Evolutionary conservation across 768 basidiomycete species (phyloP).

Genomic region (Leucocoprinus leucothites): DNA sequence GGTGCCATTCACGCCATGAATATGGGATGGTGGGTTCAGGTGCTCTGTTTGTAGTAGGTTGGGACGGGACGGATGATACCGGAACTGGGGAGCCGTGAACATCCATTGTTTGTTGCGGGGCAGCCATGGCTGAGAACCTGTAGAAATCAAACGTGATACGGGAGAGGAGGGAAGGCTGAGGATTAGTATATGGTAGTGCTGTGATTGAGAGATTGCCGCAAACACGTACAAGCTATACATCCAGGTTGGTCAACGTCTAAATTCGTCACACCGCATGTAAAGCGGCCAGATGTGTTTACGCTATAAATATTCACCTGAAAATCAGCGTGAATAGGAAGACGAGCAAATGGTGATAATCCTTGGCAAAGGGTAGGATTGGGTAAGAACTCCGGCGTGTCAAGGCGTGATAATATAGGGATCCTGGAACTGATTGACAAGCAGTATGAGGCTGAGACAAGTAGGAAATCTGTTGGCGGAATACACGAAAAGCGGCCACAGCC

Average conservation of each 20-base stretch:
- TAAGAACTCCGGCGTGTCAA: slow-evolving; percentile 13
- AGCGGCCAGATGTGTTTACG: slow-evolving; percentile 3
- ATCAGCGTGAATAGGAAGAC: slow-evolving; percentile 6
- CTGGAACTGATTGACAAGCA: slow-evolving; percentile 6
- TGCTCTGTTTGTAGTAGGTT: neutral
- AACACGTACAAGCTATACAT: neutral
- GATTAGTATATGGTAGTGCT: neutral
- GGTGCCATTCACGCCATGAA: slow-evolving; percentile 31
- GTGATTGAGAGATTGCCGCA: neutral
- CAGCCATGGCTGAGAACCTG: neutral
- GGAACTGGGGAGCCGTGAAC: neutral
- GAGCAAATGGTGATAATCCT: slow-evolving; percentile 13
- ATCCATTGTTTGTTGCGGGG: neutral
- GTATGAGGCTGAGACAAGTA: slow-evolving; percentile 10
- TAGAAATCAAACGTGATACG: no score
- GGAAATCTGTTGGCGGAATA: neutral
- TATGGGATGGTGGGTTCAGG: slow-evolving; percentile 29
- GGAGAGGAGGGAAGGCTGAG: neutral
- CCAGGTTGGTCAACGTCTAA: slow-evolving; percentile 9
- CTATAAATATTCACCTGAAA: slow-evolving; percentile 10
- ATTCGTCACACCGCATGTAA: slow-evolving; percentile 5
- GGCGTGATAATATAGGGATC: slow-evolving; percentile 7
- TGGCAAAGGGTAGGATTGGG: slow-evolving; percentile 13
- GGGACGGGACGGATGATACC: slow-evolving; percentile 6
- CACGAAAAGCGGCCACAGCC: slow-evolving; percentile 3